These are phyloP conservation scores for Beauveria sp. DNA, from an alignment of 2,329 filamentous ascomycete genomes.

Conservation along the genomic window DNA sequence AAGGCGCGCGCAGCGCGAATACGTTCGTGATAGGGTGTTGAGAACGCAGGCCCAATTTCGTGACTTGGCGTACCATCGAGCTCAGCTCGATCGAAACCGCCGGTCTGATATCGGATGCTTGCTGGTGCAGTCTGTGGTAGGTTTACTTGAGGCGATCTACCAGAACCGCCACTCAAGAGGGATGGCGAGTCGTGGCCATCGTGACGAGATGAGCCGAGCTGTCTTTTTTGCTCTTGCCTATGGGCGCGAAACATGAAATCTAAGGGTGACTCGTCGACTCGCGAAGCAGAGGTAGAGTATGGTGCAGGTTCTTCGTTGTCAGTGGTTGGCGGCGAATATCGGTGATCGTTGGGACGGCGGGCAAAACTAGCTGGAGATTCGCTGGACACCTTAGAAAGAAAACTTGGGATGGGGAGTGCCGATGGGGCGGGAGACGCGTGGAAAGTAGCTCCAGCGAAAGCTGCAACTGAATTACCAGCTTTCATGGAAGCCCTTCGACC, in stretches of 20 bases:
- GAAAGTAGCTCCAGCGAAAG: slow-evolving; percentile 90
- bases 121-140: slow-evolving; percentile 38
- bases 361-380: slow-evolving; percentile 43
- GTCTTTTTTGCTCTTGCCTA: slow-evolving; percentile 63
- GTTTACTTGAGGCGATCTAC: not conserved
- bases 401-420: slow-evolving; percentile 82
- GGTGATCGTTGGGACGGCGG: slow-evolving; percentile 30
- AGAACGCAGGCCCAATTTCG: slow-evolving; percentile 58
- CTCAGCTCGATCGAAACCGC: slow-evolving; percentile 37
- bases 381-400: slow-evolving; percentile 66
- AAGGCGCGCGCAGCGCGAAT: slow-evolving; percentile 44
- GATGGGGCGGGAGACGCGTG: slow-evolving; percentile 91
- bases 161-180: not conserved
- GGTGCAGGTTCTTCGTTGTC: slow-evolving; percentile 42
- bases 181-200: slow-evolving; percentile 21
- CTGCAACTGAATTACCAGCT: slow-evolving; percentile 39
- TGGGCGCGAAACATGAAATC: slow-evolving; percentile 89
- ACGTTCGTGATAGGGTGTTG: slow-evolving; percentile 56
- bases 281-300: slow-evolving; percentile 26
- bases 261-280: slow-evolving; percentile 61
- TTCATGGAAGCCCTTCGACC: slow-evolving; percentile 35
- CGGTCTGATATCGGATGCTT: slow-evolving; percentile 10
- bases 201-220: slow-evolving; percentile 42
- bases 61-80: slow-evolving; percentile 51
- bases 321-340: slow-evolving; percentile 44